Evolutionary conservation across 768 basidiomycete species (phyloP).

Genomic region (Pulveroboletus sp.): DNA sequence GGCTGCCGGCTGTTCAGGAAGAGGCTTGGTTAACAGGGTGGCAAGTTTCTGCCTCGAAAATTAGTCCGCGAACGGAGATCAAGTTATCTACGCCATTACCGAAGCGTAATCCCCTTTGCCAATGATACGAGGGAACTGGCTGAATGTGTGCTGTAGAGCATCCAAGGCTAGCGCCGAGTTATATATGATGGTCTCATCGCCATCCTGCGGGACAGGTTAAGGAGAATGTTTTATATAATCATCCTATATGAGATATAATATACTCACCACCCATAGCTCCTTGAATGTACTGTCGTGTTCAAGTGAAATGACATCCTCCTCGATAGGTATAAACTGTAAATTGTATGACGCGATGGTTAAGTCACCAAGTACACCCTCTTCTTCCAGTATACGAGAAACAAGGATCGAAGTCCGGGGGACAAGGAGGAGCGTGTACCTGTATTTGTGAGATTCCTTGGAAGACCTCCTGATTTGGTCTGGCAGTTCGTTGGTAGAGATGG

Average conservation of each 20-base stretch:
- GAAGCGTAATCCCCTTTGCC: constrained; percentile 90
- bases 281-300: constrained; percentile 83
- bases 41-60: constrained; percentile 59
- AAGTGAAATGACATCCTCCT: constrained; percentile 87
- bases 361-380: constrained; percentile 98
- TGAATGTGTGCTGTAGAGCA: constrained; percentile 79
- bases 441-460: constrained; percentile 62
- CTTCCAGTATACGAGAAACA: constrained; percentile 82
- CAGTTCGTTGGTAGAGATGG: constrained; percentile 20
- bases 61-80: constrained; percentile 6
- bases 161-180: constrained; percentile 85
- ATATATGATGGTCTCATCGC: constrained; percentile 85
- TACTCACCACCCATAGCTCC: constrained; percentile 85
- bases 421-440: constrained; percentile 82
- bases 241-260: constrained; percentile 2
- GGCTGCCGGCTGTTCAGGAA: constrained; percentile 37
- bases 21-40: constrained; percentile 60
- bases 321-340: constrained; percentile 90
- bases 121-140: constrained; percentile 84
- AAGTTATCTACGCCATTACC: constrained; percentile 36
- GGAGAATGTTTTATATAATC: background rate
- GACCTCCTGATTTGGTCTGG: constrained; percentile 91
- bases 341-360: constrained; percentile 82
- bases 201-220: constrained; percentile 54
- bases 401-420: constrained; percentile 86